A percentile compares a stretch with the other conserved stretches of the same genome.
These are phyloP conservation scores for Sorghum bicolor DNA, from an alignment of 176 grass and related monocot species.

Conservation along the genomic window Sorghum_bicolor_NCBIv3 NC_012871.2:69572501-69573000, in stretches of 20 bases:
- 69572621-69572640: conserved; percentile 50
- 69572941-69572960: not conserved
- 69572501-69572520: not conserved
- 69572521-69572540: conserved; percentile 10
- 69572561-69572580: conserved; percentile 18
- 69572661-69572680: not conserved
- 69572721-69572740: not conserved
- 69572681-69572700: not conserved
- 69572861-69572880: not conserved
- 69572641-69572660: conserved; percentile 44
- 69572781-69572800: not conserved
- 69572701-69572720: not conserved
- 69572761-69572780: not conserved
- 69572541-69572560: conserved; percentile 26
- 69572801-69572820: not conserved
- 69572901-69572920: not conserved
- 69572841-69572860: not conserved
- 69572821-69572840: not conserved
- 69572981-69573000: not conserved
- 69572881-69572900: not conserved
- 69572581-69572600: conserved; percentile 46
- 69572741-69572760: not conserved
- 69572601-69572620: conserved; percentile 42
- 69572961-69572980: not conserved
- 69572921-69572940: not conserved